Evolutionary conservation across 805 yeast genomes (phyloP).

Genomic region (Hanseniaspora taiwanica): DNA sequence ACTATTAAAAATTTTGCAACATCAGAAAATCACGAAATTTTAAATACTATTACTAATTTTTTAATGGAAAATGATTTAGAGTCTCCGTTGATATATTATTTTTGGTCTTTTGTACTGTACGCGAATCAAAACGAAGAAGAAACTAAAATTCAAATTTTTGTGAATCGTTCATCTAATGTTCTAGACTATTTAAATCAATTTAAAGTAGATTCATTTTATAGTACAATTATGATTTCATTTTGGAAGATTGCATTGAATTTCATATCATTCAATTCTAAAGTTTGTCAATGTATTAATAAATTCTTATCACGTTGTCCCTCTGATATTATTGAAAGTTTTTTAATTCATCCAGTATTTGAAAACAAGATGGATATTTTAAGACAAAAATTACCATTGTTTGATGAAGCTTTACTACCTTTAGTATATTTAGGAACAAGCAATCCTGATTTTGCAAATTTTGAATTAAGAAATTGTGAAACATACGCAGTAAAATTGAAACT

Average conservation of each 20-base stretch:
- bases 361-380: constrained; percentile 32
- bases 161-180: constrained; percentile 4
- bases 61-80: constrained; percentile 28
- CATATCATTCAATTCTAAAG: constrained; percentile 30
- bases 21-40: constrained; percentile 27
- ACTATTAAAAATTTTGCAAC: constrained; percentile 28
- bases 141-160: constrained; percentile 4
- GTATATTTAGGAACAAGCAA: constrained; percentile 48
- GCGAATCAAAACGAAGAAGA: constrained; percentile 25
- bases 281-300: constrained; percentile 19
- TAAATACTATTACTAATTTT: constrained; percentile 29
- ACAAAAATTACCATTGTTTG: constrained; percentile 60
- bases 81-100: constrained; percentile 37
- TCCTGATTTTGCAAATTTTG: constrained; percentile 52
- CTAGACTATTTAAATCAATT: constrained; percentile 6
- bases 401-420: constrained; percentile 41
- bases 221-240: constrained; percentile 30
- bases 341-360: constrained; percentile 23
- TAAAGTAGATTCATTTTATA: constrained; percentile 34
- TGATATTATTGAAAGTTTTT: constrained; percentile 28
- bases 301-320: constrained; percentile 22
- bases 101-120: constrained; percentile 53
- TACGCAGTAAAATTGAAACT: constrained; percentile 39
- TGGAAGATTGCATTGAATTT: constrained; percentile 28
- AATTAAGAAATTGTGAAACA: constrained; percentile 43